phyloP scores from a whole-genome alignment of 352 stramenopile genomes.

The Phytopythium chamaehyphon region DNA sequence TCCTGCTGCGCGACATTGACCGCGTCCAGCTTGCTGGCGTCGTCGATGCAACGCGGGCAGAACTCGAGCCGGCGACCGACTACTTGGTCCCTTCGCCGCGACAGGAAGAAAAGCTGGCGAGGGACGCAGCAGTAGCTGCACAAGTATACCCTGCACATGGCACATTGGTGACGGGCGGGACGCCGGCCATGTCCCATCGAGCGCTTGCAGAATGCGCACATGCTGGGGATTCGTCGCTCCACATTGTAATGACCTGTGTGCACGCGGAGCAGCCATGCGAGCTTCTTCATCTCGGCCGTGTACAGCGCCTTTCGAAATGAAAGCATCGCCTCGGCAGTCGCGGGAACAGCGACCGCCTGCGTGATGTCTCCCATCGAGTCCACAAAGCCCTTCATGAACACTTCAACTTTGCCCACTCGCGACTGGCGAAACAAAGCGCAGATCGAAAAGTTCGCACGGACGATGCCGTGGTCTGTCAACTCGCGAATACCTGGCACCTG shows the following conservation, averaged over 20 bases:
- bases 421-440: slow-evolving; percentile 11
- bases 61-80: slow-evolving; percentile 17
- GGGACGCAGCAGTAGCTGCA: slow-evolving; percentile 19
- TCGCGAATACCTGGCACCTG: slow-evolving; percentile 9
- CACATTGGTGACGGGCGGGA: slow-evolving; percentile 9
- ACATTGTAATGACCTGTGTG: neutral
- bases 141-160: slow-evolving; percentile 24
- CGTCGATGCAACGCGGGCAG: slow-evolving; percentile 19
- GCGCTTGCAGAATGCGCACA: neutral
- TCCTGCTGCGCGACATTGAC: neutral
- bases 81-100: slow-evolving; percentile 9
- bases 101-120: slow-evolving; percentile 22
- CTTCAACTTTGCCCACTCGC: slow-evolving; percentile 2
- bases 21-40: slow-evolving; percentile 16
- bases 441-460: slow-evolving; percentile 16
- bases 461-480: slow-evolving; percentile 10
- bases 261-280: neutral
- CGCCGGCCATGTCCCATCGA: slow-evolving; percentile 1
- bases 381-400: slow-evolving; percentile 11
- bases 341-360: slow-evolving; percentile 2
- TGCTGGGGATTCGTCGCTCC: neutral
- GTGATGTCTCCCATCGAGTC: slow-evolving; percentile 7
- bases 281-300: slow-evolving; percentile 12
- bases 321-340: slow-evolving; percentile 4
- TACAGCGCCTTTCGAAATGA: slow-evolving; percentile 6